Base-by-base conservation (phyloP, 371 early-diverging fungal genomes). In the Apophysomyces variabilis region DNA sequence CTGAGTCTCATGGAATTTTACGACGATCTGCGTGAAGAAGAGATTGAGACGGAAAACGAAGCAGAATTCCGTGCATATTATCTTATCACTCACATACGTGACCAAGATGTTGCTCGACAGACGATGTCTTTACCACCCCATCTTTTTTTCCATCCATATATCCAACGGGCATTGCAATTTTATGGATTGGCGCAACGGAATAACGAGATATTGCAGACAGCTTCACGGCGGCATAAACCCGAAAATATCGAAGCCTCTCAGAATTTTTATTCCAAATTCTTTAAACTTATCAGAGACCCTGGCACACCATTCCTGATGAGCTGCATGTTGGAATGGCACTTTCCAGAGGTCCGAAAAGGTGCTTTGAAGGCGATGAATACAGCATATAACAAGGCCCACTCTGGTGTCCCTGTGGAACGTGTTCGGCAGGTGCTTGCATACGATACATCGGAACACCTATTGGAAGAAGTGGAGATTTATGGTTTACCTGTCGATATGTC, bases 11-110 rank as follows among this genome's bases (percentile, higher is more conserved):
- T 85, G 43, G 94, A 95, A 76, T 93, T 91, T 62, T 96, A 96
- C 71, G 86, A 88, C 47, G 97, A 95, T 70, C 72, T 88, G 59
- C 74, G 85, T 11, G 74, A 77, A 16, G 80, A 83, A 14, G 86
- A 84, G 7, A 70, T 85, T 4, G 64, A 64, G 5, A 86, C 86
- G 41, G 83, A 86, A 0, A 95, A 95, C 58, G 96, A 96, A 77
- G 84, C 95, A 4, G 96, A 96, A 73, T 95, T 96, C 69, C 85
- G 91, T 35, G 95, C 94, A 0, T 95, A 95, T 76, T 85, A 92
- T 64, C 79, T 96, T 9, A 78, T 94, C 7, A 78, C 88, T 5
- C 92, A 94, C 61, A 67, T 91, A 44, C 85, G 83, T 63, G 90
- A 92, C 66, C 80, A 85, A 21, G 93, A 93, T 58, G 77, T 90